Percentiles rank a stretch among this genome's conserved stretches.
Evolutionary conservation across 306 rosid species (phyloP).

Genomic region (Alnus rubra): DNA sequence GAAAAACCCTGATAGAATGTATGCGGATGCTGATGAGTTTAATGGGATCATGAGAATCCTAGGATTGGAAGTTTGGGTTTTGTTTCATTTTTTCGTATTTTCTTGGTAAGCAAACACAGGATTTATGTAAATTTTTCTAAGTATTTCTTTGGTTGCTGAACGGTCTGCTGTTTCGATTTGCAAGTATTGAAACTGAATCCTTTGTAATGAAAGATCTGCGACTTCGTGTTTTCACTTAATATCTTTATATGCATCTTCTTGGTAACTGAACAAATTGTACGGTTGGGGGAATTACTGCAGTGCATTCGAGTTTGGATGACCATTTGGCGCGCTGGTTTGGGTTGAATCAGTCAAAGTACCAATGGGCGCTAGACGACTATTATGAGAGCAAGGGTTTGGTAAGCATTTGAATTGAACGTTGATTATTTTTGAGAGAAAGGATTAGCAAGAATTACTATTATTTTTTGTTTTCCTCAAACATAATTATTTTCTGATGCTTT

Average conservation of each 20-base stretch:
- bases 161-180: conserved; percentile 5
- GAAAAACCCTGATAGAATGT: not conserved
- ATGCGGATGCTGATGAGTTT: not conserved
- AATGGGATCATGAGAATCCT: not conserved
- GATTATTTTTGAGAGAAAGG: not conserved
- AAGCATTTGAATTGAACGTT: conserved; percentile 38
- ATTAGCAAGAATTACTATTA: not conserved
- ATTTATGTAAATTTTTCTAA: not conserved
- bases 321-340: conserved; percentile 99
- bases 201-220: not conserved
- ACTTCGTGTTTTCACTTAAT: not conserved
- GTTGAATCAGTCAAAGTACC: conserved; percentile 92
- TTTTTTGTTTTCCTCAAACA: not conserved
- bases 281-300: conserved; percentile 38
- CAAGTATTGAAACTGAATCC: conserved; percentile 3
- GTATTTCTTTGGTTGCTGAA: not conserved
- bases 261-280: not conserved
- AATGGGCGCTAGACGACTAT: conserved; percentile 98
- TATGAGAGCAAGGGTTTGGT: conserved; percentile 92
- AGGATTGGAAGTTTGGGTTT: not conserved
- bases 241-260: not conserved
- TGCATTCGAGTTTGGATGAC: conserved; percentile 93
- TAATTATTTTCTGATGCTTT: not conserved
- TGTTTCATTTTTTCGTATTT: not conserved
- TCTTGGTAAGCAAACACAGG: not conserved